A percentile compares a stretch with the other conserved stretches of the same genome.
Evolutionary conservation across 805 yeast genomes (phyloP).

Genomic region (Yarrowia yakushimensis): DNA sequence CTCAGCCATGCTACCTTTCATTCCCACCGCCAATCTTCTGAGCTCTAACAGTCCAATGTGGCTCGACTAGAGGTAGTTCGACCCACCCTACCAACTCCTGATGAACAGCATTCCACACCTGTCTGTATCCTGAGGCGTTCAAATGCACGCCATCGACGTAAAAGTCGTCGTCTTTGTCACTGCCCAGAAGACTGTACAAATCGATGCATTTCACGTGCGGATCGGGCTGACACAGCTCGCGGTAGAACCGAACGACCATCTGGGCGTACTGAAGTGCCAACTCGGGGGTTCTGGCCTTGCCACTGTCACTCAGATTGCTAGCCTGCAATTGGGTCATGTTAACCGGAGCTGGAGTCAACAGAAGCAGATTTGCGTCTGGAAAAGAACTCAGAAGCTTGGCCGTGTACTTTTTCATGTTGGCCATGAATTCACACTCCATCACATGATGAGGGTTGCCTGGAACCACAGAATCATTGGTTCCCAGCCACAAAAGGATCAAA

Average conservation of each 20-base stretch:
- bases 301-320: not conserved
- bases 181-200: not conserved
- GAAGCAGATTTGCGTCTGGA: conserved; percentile 6
- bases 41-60: conserved; percentile 12
- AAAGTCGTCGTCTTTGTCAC: not conserved
- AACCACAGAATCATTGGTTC: conserved; percentile 24
- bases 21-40: not conserved
- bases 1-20: not conserved
- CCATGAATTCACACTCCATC: not conserved
- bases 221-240: not conserved
- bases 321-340: not conserved
- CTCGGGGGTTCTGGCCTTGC: not conserved
- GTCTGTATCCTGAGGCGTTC: conserved; percentile 6
- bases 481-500: conserved; percentile 11
- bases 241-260: not conserved
- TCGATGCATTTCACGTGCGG: conserved; percentile 15
- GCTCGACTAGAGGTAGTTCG: conserved; percentile 1
- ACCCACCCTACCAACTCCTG: conserved; percentile 7
- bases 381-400: not conserved
- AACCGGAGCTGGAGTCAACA: conserved; percentile 11
- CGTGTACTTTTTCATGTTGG: conserved; percentile 5
- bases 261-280: conserved; percentile 16
- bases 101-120: conserved; percentile 15
- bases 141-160: conserved; percentile 4
- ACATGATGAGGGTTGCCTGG: conserved; percentile 27